A percentile compares a stretch with the other conserved stretches of the same genome.
phyloP scores from a whole-genome alignment of 306 rosid species.

The Canavalia gladiata region DNA sequence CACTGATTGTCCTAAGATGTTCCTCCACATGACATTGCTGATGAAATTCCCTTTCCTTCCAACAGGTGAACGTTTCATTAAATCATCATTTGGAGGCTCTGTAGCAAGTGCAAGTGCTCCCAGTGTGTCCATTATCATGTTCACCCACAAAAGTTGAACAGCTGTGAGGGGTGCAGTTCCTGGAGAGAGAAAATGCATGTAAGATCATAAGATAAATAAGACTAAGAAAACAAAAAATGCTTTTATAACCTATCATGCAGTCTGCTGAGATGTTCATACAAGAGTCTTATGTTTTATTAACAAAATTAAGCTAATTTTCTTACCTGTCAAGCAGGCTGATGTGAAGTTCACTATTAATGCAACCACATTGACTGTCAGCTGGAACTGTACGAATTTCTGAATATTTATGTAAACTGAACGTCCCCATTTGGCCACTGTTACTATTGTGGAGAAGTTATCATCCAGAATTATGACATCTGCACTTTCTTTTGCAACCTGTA shows the following conservation, averaged over 20 bases:
- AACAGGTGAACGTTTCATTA: conserved; percentile 90
- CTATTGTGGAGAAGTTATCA: conserved; percentile 97
- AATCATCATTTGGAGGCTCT: conserved; percentile 88
- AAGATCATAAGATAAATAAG: conserved; percentile 46
- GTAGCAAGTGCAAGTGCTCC: conserved; percentile 99
- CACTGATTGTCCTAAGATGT: conserved; percentile 85
- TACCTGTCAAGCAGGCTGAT: conserved; percentile 93
- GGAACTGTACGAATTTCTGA: conserved; percentile 97
- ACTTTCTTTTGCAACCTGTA: conserved; percentile 97
- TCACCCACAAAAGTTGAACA: conserved; percentile 96
- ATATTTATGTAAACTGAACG: conserved; percentile 95
- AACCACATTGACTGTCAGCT: conserved; percentile 92
- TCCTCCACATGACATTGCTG: conserved; percentile 98
- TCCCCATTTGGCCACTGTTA: conserved; percentile 98
- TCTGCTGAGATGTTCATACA: background rate
- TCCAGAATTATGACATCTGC: conserved; percentile 97
- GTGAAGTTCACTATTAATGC: conserved; percentile 94
- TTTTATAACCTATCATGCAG: background rate
- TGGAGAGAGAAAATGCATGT: conserved; percentile 46
- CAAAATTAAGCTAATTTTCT: conserved; percentile 41
- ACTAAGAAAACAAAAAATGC: background rate
- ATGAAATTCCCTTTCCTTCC: conserved; percentile 95
- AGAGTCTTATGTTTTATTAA: background rate
- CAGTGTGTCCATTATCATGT: conserved; percentile 98
- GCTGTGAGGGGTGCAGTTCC: conserved; percentile 96